These are phyloP conservation scores for Pseudopediastrum boryanum DNA, from an alignment of 139 green algal species.

Conservation along the genomic window DNA sequence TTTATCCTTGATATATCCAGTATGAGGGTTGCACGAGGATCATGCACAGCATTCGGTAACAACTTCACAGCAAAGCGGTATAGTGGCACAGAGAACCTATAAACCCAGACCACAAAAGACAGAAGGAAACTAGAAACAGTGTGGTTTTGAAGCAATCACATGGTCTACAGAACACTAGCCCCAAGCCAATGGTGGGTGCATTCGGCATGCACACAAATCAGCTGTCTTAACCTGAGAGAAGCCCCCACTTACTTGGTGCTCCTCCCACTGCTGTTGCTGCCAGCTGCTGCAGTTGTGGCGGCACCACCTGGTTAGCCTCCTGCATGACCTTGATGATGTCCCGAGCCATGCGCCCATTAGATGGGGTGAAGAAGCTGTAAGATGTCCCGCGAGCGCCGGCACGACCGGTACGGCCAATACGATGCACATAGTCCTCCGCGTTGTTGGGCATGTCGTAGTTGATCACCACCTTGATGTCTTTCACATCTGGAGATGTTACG, in stretches of 20 bases:
- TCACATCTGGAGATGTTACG: slow-evolving; percentile 90
- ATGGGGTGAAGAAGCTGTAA: slow-evolving; percentile 88
- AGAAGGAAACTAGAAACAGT: background rate
- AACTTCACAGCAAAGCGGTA: background rate
- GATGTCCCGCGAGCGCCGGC: slow-evolving; percentile 78
- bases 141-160: background rate
- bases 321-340: slow-evolving; percentile 78
- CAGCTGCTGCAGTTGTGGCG: slow-evolving; percentile 40
- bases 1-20: background rate
- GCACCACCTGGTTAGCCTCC: slow-evolving; percentile 73
- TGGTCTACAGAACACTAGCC: background rate
- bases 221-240: background rate
- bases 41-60: background rate
- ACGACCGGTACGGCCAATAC: slow-evolving; percentile 81
- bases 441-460: slow-evolving; percentile 91
- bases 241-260: slow-evolving; percentile 21
- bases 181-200: background rate
- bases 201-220: background rate
- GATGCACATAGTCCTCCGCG: slow-evolving; percentile 94
- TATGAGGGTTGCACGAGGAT: too few species aligned
- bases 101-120: background rate
- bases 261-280: slow-evolving; percentile 7
- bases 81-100: too few species aligned
- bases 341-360: slow-evolving; percentile 71
- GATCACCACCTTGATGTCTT: slow-evolving; percentile 90